Percentiles rank a stretch among this genome's conserved stretches.
phyloP scores from a whole-genome alignment of 1,284 basidiomycete species.

The Calocybe gambosa region DNA sequence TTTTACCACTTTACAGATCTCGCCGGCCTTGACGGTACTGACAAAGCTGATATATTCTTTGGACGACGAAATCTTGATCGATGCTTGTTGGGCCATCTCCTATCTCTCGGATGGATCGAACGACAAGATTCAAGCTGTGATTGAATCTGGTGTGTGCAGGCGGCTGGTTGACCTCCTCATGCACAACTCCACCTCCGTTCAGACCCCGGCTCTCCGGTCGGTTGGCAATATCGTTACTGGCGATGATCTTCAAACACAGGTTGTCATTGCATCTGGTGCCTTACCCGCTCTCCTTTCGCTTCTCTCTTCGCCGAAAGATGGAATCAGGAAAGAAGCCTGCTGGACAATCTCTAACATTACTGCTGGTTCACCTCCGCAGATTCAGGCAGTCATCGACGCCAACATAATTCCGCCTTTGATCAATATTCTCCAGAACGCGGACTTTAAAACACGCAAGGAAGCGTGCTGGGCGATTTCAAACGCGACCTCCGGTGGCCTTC shows the following conservation, averaged over 20 bases:
- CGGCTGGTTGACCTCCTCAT: constrained; percentile 96
- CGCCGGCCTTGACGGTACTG: constrained; percentile 91
- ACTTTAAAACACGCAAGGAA: constrained; percentile 99
- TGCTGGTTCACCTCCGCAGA: constrained; percentile 93
- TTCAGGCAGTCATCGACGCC: constrained; percentile 84
- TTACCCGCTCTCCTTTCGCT: constrained; percentile 90
- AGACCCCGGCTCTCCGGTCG: constrained; percentile 95
- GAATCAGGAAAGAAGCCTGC: constrained; percentile 94
- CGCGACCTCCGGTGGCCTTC: constrained; percentile 95
- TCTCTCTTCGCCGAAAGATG: constrained; percentile 94
- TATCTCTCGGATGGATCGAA: constrained; percentile 99
- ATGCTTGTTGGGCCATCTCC: constrained; percentile 99
- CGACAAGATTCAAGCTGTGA: constrained; percentile 99
- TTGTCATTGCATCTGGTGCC: constrained; percentile 95
- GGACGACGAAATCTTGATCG: constrained; percentile 98
- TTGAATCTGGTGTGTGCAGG: constrained; percentile 96
- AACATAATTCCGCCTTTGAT: constrained; percentile 97
- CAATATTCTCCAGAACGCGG: constrained; percentile 95
- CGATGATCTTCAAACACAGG: constrained; percentile 97
- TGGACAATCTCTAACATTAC: constrained; percentile 99
- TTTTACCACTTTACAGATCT: constrained; percentile 59
- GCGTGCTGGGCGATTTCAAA: constrained; percentile 99
- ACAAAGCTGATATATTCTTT: constrained; percentile 99
- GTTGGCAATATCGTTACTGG: constrained; percentile 99
- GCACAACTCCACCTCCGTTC: constrained; percentile 97